phyloP scores from a whole-genome alignment of 805 yeast species.

The Myxozyma geophila region DNA sequence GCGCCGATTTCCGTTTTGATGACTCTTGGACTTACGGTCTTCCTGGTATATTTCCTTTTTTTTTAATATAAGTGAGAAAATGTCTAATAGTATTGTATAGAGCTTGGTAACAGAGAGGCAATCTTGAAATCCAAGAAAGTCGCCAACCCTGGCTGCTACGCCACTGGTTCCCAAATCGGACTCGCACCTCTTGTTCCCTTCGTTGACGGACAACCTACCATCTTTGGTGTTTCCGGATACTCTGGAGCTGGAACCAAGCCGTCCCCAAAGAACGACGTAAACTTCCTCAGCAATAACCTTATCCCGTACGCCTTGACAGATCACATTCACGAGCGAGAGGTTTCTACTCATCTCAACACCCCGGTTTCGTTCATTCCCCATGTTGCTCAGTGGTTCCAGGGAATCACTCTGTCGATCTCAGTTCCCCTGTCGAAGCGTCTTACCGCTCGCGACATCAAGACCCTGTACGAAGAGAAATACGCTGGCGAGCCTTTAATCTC shows the following conservation, averaged over 20 bases:
- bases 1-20: constrained; percentile 97
- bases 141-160: constrained; percentile 98
- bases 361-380: constrained; percentile 93
- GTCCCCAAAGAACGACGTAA: constrained; percentile 88
- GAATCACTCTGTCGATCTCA: constrained; percentile 88
- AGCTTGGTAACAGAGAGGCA: constrained; percentile 68
- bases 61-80: background rate
- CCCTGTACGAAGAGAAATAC: constrained; percentile 84
- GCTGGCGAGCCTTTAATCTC: constrained; percentile 84
- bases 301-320: constrained; percentile 96
- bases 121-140: constrained; percentile 78
- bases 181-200: constrained; percentile 78
- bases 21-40: constrained; percentile 92
- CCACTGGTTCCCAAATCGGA: constrained; percentile 96
- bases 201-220: constrained; percentile 70
- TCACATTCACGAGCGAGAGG: constrained; percentile 95
- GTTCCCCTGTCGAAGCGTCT: constrained; percentile 73
- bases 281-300: constrained; percentile 74
- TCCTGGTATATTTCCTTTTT: constrained; percentile 51
- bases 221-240: constrained; percentile 96
- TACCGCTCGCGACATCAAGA: constrained; percentile 80
- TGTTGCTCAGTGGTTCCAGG: constrained; percentile 98
- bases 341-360: constrained; percentile 75
- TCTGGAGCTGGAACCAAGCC: constrained; percentile 99
- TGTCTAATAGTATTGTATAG: constrained; percentile 43